phyloP scores from a whole-genome alignment of 164 flowering plant species.

The Piper longum region DNA sequence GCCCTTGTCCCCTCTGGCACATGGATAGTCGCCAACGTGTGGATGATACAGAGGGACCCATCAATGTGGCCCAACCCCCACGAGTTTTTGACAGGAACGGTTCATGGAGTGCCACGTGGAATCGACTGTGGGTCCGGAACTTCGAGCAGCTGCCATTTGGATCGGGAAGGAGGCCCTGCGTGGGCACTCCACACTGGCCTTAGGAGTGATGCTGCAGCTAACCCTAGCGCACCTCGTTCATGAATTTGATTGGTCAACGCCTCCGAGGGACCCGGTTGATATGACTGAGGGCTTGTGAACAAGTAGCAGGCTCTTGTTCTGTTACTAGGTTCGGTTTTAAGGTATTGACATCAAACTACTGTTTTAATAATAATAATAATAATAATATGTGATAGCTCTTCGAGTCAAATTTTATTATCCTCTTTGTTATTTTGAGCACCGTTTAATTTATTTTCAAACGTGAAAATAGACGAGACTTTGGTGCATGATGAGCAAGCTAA shows the following conservation, averaged over 20 bases:
- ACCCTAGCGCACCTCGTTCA: slow-evolving; percentile 8
- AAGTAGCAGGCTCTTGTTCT: too few relatives aligned
- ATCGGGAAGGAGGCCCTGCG: slow-evolving; percentile 64
- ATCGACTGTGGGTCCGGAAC: slow-evolving; percentile 31
- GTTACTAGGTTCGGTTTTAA: too few relatives aligned
- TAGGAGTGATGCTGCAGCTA: slow-evolving; percentile 31
- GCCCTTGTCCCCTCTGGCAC: not conserved
- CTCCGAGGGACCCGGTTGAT: too few relatives aligned
- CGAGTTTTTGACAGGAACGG: slow-evolving; percentile 7
- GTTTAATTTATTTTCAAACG: too few relatives aligned
- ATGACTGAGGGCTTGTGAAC: too few relatives aligned
- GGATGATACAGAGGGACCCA: slow-evolving; percentile 7
- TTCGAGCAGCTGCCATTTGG: slow-evolving; percentile 64
- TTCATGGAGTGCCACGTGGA: slow-evolving; percentile 1
- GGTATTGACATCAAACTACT: too few relatives aligned
- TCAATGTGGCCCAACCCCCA: slow-evolving; percentile 4
- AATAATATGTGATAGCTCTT: too few relatives aligned
- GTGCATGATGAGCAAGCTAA: too few relatives aligned
- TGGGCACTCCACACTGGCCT: slow-evolving; percentile 36
- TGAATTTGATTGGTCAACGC: not conserved
- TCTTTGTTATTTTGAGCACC: too few relatives aligned
- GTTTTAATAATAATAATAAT: too few relatives aligned
- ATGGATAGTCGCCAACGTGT: slow-evolving; percentile 3
- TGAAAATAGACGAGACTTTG: too few relatives aligned
- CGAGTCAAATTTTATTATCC: too few relatives aligned